Evolutionary conservation across 2,329 filamentous ascomycete genomes (phyloP).

Genomic region (Fusarium graminum): DNA sequence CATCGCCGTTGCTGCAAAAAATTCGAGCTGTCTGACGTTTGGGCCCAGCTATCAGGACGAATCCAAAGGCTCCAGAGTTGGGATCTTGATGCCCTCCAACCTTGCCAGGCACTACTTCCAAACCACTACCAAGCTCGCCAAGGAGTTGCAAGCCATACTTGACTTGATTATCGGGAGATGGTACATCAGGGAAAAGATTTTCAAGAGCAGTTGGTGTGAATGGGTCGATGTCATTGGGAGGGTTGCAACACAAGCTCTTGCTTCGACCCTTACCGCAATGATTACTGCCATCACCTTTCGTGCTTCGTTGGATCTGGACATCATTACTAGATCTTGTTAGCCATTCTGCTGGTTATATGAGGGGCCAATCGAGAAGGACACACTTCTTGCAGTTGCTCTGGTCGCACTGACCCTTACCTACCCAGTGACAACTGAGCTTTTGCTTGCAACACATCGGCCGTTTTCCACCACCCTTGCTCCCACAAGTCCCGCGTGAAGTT

Average conservation of each 20-base stretch:
- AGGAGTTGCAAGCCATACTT: constrained; percentile 1
- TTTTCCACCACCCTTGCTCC: background rate
- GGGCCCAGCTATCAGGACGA: background rate
- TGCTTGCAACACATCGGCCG: constrained; percentile 10
- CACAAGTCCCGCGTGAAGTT: background rate
- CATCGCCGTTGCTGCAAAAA: background rate
- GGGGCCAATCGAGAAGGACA: background rate
- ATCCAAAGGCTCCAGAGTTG: background rate
- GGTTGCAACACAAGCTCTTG: constrained; percentile 8
- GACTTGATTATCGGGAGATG: background rate
- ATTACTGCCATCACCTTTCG: background rate
- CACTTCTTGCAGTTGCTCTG: constrained; percentile 10
- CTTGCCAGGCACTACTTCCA: background rate
- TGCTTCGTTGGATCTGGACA: background rate
- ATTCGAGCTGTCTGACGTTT: background rate
- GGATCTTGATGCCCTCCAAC: background rate
- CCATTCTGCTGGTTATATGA: background rate
- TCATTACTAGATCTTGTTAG: constrained; percentile 3
- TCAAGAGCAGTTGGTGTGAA: constrained; percentile 4
- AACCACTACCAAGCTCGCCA: background rate
- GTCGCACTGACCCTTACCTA: constrained; percentile 9
- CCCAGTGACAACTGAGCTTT: constrained; percentile 15
- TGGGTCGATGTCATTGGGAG: constrained; percentile 1
- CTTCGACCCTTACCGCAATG: background rate
- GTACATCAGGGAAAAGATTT: constrained; percentile 4